Percentiles rank a stretch among this genome's conserved stretches.
Conservation (phyloP, 768 basidiomycete species). For the Leccinum imitatum region DNA sequence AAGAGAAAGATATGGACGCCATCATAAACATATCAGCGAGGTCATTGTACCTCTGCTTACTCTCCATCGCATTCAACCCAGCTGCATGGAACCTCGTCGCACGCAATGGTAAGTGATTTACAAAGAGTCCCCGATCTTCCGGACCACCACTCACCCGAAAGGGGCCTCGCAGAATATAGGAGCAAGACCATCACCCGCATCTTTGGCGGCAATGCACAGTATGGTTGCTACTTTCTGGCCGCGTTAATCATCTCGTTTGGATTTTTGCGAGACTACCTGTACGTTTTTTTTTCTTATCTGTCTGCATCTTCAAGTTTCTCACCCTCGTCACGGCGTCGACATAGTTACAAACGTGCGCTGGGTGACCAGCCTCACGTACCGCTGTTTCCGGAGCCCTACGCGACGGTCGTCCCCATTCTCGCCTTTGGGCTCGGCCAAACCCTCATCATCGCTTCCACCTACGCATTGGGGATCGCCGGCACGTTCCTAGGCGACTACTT, state of each 20-base stretch:
- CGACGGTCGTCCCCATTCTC: constrained; percentile 55
- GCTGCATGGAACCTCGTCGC: constrained; percentile 96
- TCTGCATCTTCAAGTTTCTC: background rate
- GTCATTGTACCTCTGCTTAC: constrained; percentile 65
- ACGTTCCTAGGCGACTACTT: constrained; percentile 89
- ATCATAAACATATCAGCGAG: constrained; percentile 59
- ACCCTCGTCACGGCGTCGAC: background rate
- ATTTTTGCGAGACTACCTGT: constrained; percentile 84
- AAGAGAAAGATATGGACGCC: constrained; percentile 21
- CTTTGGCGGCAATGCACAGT: constrained; percentile 68
- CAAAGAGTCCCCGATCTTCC: background rate
- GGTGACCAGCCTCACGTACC: constrained; percentile 68
- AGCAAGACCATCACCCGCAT: constrained; percentile 87
- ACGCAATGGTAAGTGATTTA: constrained; percentile 66
- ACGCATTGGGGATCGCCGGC: constrained; percentile 88
- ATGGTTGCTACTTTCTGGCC: constrained; percentile 88
- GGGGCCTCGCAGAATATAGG: constrained; percentile 56
- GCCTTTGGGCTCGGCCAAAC: constrained; percentile 74
- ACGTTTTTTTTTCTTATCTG: constrained; percentile 35
- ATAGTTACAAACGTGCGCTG: constrained; percentile 75
- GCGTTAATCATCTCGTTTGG: constrained; percentile 83
- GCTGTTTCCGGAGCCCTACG: constrained; percentile 64
- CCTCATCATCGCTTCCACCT: constrained; percentile 88
- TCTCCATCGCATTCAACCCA: constrained; percentile 85
- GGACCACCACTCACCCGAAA: background rate